These are phyloP conservation scores for Thelonectria rubi DNA, from an alignment of 2,329 filamentous ascomycete species.

Conservation along the genomic window DNA sequence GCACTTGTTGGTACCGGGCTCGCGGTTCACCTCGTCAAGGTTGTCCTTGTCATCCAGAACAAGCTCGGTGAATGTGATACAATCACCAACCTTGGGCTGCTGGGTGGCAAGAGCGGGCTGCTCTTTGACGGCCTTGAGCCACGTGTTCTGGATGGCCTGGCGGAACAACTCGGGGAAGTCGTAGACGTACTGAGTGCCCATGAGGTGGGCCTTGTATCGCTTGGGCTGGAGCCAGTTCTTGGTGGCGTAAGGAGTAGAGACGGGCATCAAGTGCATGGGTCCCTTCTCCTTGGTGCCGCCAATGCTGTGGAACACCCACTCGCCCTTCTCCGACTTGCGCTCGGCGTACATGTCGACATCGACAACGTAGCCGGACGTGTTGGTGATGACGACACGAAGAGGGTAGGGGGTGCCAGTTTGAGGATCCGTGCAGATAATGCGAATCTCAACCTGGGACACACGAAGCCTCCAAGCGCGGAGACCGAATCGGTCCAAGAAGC, in stretches of 20 bases:
- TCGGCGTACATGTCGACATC: slow-evolving; percentile 98
- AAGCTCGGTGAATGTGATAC: slow-evolving; percentile 92
- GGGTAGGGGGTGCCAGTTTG: slow-evolving; percentile 85
- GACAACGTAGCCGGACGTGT: slow-evolving; percentile 97
- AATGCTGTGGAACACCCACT: slow-evolving; percentile 99
- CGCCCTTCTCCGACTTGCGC: slow-evolving; percentile 96
- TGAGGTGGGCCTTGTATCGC: slow-evolving; percentile 98
- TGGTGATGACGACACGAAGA: slow-evolving; percentile 94
- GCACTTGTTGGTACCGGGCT: slow-evolving; percentile 93
- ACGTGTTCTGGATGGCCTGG: slow-evolving; percentile 96
- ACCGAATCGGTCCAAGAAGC: slow-evolving; percentile 96
- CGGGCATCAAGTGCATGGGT: slow-evolving; percentile 90
- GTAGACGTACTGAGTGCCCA: slow-evolving; percentile 99
- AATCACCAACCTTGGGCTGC: slow-evolving; percentile 86
- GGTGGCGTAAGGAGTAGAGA: slow-evolving; percentile 92
- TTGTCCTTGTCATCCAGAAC: slow-evolving; percentile 95
- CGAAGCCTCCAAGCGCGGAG: slow-evolving; percentile 94
- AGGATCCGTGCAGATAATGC: slow-evolving; percentile 96
- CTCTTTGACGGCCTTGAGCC: slow-evolving; percentile 78
- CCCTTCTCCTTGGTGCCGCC: slow-evolving; percentile 95
- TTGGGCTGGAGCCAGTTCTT: slow-evolving; percentile 99
- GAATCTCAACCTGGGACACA: slow-evolving; percentile 96
- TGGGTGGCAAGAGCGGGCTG: slow-evolving; percentile 79
- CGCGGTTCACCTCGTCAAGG: slow-evolving; percentile 90
- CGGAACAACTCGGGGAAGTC: slow-evolving; percentile 99